A percentile compares a stretch with the other conserved stretches of the same genome.
Conservation (phyloP, 2,329 filamentous ascomycete genomes). For the Talaromyces funiculosus region DNA sequence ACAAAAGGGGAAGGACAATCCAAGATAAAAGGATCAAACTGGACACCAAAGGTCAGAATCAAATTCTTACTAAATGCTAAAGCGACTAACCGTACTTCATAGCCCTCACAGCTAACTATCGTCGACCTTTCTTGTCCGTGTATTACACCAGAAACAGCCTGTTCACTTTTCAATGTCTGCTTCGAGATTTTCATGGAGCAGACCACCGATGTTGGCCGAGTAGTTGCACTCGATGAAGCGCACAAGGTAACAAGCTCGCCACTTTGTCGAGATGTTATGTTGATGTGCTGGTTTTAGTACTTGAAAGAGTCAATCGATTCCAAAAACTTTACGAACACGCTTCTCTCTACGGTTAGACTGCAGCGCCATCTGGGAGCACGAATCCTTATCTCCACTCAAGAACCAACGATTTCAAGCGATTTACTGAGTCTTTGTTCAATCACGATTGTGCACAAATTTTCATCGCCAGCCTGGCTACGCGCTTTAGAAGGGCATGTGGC, state of each 20-base stretch:
- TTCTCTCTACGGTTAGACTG: slow-evolving; percentile 61
- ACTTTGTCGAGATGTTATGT: neutral
- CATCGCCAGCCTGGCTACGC: slow-evolving; percentile 57
- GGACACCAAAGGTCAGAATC: neutral
- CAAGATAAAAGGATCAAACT: neutral
- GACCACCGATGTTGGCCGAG: slow-evolving; percentile 44
- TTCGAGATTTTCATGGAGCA: slow-evolving; percentile 61
- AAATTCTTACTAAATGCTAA: slow-evolving; percentile 19
- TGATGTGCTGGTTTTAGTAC: slow-evolving; percentile 39
- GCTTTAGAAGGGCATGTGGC: slow-evolving; percentile 46
- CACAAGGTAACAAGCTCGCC: slow-evolving; percentile 53
- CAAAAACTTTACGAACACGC: slow-evolving; percentile 53
- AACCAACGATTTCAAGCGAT: slow-evolving; percentile 63
- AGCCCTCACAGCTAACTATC: slow-evolving; percentile 55
- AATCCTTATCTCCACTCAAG: slow-evolving; percentile 68
- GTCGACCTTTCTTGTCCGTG: slow-evolving; percentile 70
- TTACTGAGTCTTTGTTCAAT: slow-evolving; percentile 66
- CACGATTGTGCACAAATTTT: slow-evolving; percentile 69
- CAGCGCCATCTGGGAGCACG: slow-evolving; percentile 65
- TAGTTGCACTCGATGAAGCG: slow-evolving; percentile 69
- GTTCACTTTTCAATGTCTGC: slow-evolving; percentile 66
- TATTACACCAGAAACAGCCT: slow-evolving; percentile 60
- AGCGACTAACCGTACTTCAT: slow-evolving; percentile 26
- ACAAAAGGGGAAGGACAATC: too few species aligned
- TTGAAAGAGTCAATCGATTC: slow-evolving; percentile 54